Evolutionary conservation across 305 asterid genomes (phyloP).

Genomic region (Lippia alba): DNA sequence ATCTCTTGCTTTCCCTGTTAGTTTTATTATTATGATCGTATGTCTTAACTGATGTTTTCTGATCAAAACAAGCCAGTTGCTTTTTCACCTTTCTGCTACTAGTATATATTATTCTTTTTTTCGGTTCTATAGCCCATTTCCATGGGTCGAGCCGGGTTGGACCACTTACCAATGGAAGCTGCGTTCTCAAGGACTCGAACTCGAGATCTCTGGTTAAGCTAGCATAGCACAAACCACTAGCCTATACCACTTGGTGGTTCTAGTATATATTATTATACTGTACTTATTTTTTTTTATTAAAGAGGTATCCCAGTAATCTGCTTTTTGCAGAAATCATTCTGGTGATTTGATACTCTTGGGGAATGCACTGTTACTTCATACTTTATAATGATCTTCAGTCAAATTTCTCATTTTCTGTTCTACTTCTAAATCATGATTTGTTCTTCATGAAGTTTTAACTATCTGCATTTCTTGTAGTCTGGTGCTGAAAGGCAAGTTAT

Average conservation of each 20-base stretch:
- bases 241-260: background rate
- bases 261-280: background rate
- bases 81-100: conserved; percentile 14
- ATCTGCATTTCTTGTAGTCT: conserved; percentile 53
- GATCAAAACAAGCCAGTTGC: conserved; percentile 1
- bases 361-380: conserved; percentile 21
- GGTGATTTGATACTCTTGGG: conserved; percentile 32
- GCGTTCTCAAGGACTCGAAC: too few species aligned
- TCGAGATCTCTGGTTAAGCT: too few species aligned
- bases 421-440: conserved; percentile 19
- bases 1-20: conserved; percentile 17
- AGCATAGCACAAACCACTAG: too few species aligned
- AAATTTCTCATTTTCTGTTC: conserved; percentile 24
- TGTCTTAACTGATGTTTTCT: conserved; percentile 6
- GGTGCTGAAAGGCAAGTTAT: conserved; percentile 95
- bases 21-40: conserved; percentile 3
- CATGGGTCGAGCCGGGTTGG: too few species aligned
- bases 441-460: conserved; percentile 19
- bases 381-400: conserved; percentile 4
- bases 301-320: conserved; percentile 1
- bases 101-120: background rate
- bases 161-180: too few species aligned
- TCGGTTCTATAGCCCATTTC: too few species aligned
- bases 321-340: conserved; percentile 26
- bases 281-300: conserved; percentile 18